phyloP scores from a whole-genome alignment of 2,329 filamentous ascomycete genomes.

The Penicillium brasilianum region DNA sequence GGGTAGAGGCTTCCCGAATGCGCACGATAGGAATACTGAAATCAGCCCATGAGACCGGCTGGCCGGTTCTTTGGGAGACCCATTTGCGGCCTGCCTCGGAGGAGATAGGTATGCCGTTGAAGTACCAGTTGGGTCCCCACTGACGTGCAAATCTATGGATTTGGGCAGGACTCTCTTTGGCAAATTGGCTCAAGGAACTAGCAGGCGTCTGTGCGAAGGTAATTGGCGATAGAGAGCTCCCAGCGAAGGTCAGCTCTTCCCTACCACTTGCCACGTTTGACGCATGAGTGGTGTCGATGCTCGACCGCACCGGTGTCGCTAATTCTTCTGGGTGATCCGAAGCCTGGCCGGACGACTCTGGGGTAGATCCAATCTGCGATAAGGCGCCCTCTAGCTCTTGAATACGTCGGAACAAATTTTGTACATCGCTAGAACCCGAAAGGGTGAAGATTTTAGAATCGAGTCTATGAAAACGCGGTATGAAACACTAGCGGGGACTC shows the following conservation, averaged over 20 bases:
- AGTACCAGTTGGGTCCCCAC: conserved; percentile 28
- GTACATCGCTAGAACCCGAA: conserved; percentile 12
- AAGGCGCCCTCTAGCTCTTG: conserved; percentile 20
- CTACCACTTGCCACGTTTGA: conserved; percentile 1
- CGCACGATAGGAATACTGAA: conserved; percentile 16
- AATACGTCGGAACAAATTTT: conserved; percentile 17
- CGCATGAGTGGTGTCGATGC: neutral
- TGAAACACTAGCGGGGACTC: neutral
- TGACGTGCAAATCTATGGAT: conserved; percentile 6
- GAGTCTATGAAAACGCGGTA: no score
- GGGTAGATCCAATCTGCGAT: neutral
- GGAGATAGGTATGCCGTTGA: conserved; percentile 25
- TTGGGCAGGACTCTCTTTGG: neutral
- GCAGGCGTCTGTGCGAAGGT: neutral
- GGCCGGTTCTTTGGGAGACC: conserved; percentile 25
- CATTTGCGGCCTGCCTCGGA: conserved; percentile 23
- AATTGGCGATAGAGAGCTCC: neutral
- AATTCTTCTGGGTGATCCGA: neutral
- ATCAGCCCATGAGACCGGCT: conserved; percentile 14
- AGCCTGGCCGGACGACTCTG: neutral
- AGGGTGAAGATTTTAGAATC: neutral
- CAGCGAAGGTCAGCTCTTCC: neutral
- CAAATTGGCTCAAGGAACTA: neutral
- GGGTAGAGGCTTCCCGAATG: neutral
- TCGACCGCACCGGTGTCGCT: neutral